phyloP scores from a whole-genome alignment of 192 early-diverging fungal species.

The Rhizophagus sp. region DNA sequence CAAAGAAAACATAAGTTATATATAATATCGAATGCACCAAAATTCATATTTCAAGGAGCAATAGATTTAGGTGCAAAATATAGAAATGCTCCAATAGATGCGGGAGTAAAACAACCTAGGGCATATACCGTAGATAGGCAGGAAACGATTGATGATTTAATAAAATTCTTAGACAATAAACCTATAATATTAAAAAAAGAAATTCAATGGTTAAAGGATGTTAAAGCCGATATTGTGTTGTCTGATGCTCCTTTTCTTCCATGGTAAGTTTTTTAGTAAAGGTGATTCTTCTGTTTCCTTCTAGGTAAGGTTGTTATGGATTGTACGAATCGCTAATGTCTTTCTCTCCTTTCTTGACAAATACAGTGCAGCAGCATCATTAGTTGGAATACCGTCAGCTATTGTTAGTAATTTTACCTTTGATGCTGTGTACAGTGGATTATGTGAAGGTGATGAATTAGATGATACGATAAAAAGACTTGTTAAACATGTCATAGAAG shows the following conservation, averaged over 20 bases:
- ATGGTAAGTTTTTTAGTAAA: slow-evolving; percentile 39
- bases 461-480: slow-evolving; percentile 43
- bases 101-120: slow-evolving; percentile 61
- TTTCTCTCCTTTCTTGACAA: not conserved
- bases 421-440: slow-evolving; percentile 56
- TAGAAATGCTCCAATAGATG: slow-evolving; percentile 58
- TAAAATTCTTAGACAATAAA: slow-evolving; percentile 45
- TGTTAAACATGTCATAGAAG: slow-evolving; percentile 43
- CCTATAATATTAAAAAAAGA: slow-evolving; percentile 46
- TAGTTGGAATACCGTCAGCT: slow-evolving; percentile 52
- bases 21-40: slow-evolving; percentile 56
- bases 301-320: not conserved
- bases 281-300: not conserved
- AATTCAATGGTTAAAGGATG: slow-evolving; percentile 50
- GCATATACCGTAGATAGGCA: slow-evolving; percentile 62
- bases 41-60: slow-evolving; percentile 59
- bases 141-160: slow-evolving; percentile 53
- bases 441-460: slow-evolving; percentile 55
- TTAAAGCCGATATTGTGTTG: slow-evolving; percentile 55
- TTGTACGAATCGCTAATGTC: not conserved
- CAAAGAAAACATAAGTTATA: slow-evolving; percentile 49
- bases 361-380: slow-evolving; percentile 52
- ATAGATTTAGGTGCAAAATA: slow-evolving; percentile 52
- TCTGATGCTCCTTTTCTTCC: slow-evolving; percentile 60
- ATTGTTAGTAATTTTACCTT: slow-evolving; percentile 66